A percentile compares a stretch with the other conserved stretches of the same genome.
Evolutionary conservation across 176 grass and related monocot genomes (phyloP).

Genomic region (Triticum dicoccoides): DNA sequence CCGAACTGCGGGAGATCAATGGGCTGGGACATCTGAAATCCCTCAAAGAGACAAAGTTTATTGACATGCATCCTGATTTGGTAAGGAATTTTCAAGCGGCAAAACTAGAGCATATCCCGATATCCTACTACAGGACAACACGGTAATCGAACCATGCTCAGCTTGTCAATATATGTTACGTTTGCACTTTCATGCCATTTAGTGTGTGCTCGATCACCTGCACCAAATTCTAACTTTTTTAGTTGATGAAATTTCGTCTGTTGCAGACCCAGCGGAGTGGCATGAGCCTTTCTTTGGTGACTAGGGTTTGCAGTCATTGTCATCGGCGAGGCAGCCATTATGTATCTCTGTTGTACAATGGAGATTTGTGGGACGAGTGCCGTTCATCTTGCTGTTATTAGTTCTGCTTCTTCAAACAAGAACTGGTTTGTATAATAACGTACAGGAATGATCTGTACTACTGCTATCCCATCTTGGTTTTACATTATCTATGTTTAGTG

Average conservation of each 20-base stretch:
- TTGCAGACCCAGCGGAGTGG: background rate
- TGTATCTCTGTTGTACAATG: background rate
- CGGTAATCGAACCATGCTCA: background rate
- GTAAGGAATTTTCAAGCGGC: accelerated
- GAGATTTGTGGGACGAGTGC: too few species aligned
- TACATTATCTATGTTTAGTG: background rate
- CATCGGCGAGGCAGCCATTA: background rate
- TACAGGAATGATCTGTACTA: background rate
- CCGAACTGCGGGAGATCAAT: background rate
- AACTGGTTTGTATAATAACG: too few species aligned
- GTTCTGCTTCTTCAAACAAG: too few species aligned
- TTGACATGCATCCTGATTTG: background rate
- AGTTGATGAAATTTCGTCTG: background rate
- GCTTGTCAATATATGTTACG: background rate
- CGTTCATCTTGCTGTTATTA: too few species aligned
- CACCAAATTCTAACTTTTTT: background rate
- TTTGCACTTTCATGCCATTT: background rate
- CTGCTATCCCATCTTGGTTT: background rate
- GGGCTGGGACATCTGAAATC: background rate
- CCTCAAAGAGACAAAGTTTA: accelerated
- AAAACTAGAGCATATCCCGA: background rate
- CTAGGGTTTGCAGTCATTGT: background rate
- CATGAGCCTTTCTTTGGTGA: background rate
- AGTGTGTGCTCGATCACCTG: background rate
- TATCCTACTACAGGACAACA: accelerated